Percentiles rank a stretch among this genome's conserved stretches.
These are phyloP conservation scores for Fusarium subglutinans DNA, from an alignment of 2,329 filamentous ascomycete species.

Conservation along the genomic window DNA sequence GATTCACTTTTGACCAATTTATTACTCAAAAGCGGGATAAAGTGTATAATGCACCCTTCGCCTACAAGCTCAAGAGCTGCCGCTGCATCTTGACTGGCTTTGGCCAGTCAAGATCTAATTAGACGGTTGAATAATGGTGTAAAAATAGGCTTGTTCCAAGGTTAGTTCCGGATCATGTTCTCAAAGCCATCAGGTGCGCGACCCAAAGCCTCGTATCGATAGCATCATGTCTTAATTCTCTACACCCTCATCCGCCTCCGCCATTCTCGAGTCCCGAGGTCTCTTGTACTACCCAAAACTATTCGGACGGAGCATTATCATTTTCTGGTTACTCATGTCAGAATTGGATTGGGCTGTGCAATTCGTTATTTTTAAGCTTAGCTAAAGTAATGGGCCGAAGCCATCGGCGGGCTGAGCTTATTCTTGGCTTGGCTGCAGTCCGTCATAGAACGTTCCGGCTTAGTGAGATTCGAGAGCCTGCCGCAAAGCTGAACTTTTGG, in stretches of 20 bases:
- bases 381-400: neutral
- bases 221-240: neutral
- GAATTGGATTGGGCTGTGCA: neutral
- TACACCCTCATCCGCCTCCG: constrained; percentile 1
- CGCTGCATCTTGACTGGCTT: too few relatives aligned
- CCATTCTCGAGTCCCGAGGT: neutral
- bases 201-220: neutral
- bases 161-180: neutral
- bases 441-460: neutral
- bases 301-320: neutral
- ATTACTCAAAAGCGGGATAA: neutral
- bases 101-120: too few relatives aligned
- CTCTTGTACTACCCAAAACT: neutral
- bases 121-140: neutral
- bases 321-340: too few relatives aligned
- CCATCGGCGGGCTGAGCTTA: neutral
- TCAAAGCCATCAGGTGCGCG: neutral
- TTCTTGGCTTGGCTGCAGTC: neutral
- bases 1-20: neutral
- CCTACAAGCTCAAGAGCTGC: neutral
- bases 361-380: neutral
- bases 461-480: neutral
- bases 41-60: neutral
- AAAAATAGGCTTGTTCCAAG: neutral
- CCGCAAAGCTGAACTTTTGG: neutral